phyloP scores from a whole-genome alignment of 2,329 filamentous ascomycete species.

The Graphiopsis chlorocephala region DNA sequence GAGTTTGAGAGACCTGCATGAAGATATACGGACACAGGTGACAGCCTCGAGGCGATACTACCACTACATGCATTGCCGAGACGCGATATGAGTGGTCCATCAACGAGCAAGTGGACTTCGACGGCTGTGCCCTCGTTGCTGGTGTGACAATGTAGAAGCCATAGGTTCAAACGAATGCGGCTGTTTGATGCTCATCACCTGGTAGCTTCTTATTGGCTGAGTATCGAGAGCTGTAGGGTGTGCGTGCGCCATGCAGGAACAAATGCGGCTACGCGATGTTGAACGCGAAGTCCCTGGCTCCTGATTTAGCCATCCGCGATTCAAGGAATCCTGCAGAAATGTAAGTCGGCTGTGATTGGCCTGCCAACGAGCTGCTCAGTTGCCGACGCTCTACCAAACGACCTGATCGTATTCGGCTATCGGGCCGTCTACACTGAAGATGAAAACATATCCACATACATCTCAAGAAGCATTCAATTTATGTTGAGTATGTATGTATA shows the following conservation, averaged over 20 bases:
- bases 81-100: conserved; percentile 5
- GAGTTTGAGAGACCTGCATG: not conserved
- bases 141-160: not conserved
- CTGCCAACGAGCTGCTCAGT: conserved; percentile 3
- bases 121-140: not conserved
- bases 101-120: conserved; percentile 5
- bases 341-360: not conserved
- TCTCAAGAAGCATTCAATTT: not conserved
- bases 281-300: not conserved
- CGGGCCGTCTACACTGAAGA: not conserved
- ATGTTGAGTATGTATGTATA: not conserved
- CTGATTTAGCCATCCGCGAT: conserved; percentile 3
- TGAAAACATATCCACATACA: not conserved
- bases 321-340: not conserved
- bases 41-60: not conserved
- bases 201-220: conserved; percentile 2
- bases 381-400: not conserved
- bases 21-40: not conserved
- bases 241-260: not conserved
- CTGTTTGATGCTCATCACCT: not conserved
- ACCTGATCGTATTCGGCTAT: not conserved
- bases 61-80: not conserved
- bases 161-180: not conserved
- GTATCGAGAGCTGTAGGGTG: not conserved
- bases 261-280: not conserved